Base-by-base conservation (phyloP, 2,329 filamentous ascomycete species). In the Neurospora crassa region DNA sequence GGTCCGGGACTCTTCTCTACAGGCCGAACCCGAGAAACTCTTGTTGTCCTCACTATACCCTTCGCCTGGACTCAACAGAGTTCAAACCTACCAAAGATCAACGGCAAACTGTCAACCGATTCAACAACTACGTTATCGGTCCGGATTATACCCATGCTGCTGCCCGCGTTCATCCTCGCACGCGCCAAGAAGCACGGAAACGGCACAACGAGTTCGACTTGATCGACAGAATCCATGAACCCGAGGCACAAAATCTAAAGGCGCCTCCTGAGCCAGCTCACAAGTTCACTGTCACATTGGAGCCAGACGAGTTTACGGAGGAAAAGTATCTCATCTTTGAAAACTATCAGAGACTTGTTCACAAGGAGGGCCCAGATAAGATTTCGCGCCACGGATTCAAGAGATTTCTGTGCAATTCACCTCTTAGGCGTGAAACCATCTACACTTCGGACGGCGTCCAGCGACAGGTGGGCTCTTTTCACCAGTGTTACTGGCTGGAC, bases 31-130 rank as follows among this genome's bases (percentile, higher is more conserved):
- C 93, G 76, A 86, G 87, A 72, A 85, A 89, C 71, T 92, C 93
- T 73, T 99, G 96, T 78, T 99, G 96, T 80, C 94, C 94, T 67
- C 94, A 97, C 78, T 98, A 95, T 79, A 94, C 92, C 0, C 90
- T 96, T 70, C 89, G 92, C 67, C 84, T 94, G 24, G 91, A 93
- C 76, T 88, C 89, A 34, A 79, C 83, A 67, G 82, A 84, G 47
- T 92, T 92, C 80, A 89, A 87, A 74, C 84, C 92, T 6, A 86
- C 88, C 40, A 89, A 88, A 78, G 90, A 93, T 76, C 93, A 96
- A 77, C 85, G 92, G 45, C 91, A 94, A 78, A 85, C 90, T 1
- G 80, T 93, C 75, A 93, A 95, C 79, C 87, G 90, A 63, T 95
- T 94, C 74, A 80, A 92, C 78, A 88, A 84, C 73, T 87, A 87